Evolutionary conservation across 2,329 filamentous ascomycete genomes (phyloP).

Genomic region (Penicillium sp.): DNA sequence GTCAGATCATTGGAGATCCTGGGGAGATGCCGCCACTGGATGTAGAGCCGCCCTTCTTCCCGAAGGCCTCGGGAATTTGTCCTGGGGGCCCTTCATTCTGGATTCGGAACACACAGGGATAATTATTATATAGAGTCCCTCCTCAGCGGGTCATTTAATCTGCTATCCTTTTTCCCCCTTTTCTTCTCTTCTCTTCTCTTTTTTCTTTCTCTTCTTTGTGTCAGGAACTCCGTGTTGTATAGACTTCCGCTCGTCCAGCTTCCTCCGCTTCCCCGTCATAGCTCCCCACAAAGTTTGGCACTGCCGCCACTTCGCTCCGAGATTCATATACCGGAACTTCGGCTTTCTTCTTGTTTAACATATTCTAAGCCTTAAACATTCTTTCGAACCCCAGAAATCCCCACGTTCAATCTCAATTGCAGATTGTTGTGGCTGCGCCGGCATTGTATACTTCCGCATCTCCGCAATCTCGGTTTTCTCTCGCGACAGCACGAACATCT

Average conservation of each 20-base stretch:
- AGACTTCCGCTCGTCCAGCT: constrained; percentile 41
- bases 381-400: not conserved
- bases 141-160: constrained; percentile 5
- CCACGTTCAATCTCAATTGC: not conserved
- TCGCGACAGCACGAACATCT: constrained; percentile 14
- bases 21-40: constrained; percentile 13
- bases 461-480: constrained; percentile 30
- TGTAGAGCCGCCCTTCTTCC: constrained; percentile 24
- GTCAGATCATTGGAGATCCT: constrained; percentile 20
- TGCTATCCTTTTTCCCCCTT: not conserved
- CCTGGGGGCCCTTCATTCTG: not conserved
- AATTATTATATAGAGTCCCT: constrained; percentile 12
- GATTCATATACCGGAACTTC: constrained; percentile 18
- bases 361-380: not conserved
- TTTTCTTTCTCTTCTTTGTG: not conserved
- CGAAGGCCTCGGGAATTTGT: constrained; percentile 29
- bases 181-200: constrained; percentile 4
- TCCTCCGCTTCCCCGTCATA: constrained; percentile 40
- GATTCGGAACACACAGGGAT: constrained; percentile 3
- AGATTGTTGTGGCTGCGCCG: constrained; percentile 6
- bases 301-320: constrained; percentile 25
- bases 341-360: not conserved
- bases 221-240: constrained; percentile 9
- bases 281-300: constrained; percentile 28
- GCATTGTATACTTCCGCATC: constrained; percentile 37